A percentile compares a stretch with the other conserved stretches of the same genome.
These are phyloP conservation scores for Exophiala xenobiotica DNA, from an alignment of 2,329 filamentous ascomycete species.

Conservation along the genomic window DNA sequence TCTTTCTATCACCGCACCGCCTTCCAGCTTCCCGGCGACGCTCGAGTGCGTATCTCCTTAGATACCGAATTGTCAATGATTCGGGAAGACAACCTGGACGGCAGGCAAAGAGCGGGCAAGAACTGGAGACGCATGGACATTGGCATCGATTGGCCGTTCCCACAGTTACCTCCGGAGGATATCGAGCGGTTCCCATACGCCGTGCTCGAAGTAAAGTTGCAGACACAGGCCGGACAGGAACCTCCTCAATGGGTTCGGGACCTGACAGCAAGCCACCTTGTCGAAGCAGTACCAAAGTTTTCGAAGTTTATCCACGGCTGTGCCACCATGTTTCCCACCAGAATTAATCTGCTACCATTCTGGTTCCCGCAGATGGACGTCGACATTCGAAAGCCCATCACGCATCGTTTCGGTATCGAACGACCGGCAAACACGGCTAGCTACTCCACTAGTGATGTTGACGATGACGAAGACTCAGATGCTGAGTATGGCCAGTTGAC, in stretches of 20 bases:
- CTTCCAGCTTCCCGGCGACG: slow-evolving; percentile 95
- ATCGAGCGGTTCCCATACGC: slow-evolving; percentile 93
- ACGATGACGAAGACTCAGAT: slow-evolving; percentile 69
- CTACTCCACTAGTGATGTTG: slow-evolving; percentile 73
- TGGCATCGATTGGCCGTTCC: slow-evolving; percentile 92
- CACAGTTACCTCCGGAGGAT: slow-evolving; percentile 79
- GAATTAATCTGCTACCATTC: slow-evolving; percentile 87
- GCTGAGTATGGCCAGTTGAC: slow-evolving; percentile 46
- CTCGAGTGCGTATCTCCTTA: slow-evolving; percentile 90
- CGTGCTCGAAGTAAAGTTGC: slow-evolving; percentile 93
- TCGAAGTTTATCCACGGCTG: slow-evolving; percentile 98
- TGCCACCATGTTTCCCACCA: slow-evolving; percentile 78
- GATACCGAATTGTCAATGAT: slow-evolving; percentile 95
- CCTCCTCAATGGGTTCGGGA: slow-evolving; percentile 96
- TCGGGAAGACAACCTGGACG: slow-evolving; percentile 92
- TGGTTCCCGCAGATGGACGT: slow-evolving; percentile 99
- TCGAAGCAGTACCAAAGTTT: slow-evolving; percentile 98
- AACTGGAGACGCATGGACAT: slow-evolving; percentile 99
- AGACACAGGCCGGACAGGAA: slow-evolving; percentile 92
- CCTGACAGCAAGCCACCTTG: slow-evolving; percentile 86
- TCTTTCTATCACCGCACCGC: slow-evolving; percentile 98
- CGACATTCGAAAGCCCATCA: slow-evolving; percentile 90
- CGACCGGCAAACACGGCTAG: slow-evolving; percentile 72
- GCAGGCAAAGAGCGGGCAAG: slow-evolving; percentile 69
- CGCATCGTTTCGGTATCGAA: slow-evolving; percentile 86